Base-by-base conservation (phyloP, 2,329 filamentous ascomycete species). In the Cladophialophora carrionii region DNA sequence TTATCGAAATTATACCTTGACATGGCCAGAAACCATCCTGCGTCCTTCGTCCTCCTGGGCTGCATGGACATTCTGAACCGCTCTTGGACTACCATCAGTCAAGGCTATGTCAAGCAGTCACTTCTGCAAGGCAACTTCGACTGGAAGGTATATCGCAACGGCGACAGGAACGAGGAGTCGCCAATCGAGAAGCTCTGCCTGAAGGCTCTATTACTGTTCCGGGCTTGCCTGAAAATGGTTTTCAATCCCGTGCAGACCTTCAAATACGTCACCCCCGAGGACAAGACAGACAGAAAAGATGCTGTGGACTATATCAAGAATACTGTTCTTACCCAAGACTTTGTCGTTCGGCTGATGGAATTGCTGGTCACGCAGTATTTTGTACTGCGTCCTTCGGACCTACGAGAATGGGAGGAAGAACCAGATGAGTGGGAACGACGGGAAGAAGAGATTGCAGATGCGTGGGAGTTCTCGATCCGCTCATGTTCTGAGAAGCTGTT, bases 401-500 rank as follows among this genome's bases (percentile, higher is more conserved):
- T 98, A 0, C 88, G 92, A 67, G 90, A 92, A 64, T 99, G 95
- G 95, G 90, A 96, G 74, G 90, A 96, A 73, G 92, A 96, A 64
- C 92, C 94, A 0, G 92, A 99, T 76, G 92, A 96, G 61, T 99
- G 95, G 93, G 94, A 97, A 76, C 88, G 90, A 69, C 88, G 89
- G 72, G 92, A 97, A 79, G 92, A 96, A 73, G 90, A 89, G 66
- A 87, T 91, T 65, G 88, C 90, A 41, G 90, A 92, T 71, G 91
- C 90, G 1, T 98, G 90, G 84, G 92, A 98, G 73, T 97, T 93
- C 80, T 91, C 94, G 64, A 89, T 98, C 60, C 88, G 94, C 34
- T 91, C 93, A 2, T 98, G 94, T 74, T 89, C 95, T 0, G 95
- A 99, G 77, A 96, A 93, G 77, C 83, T 99, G 14, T 96, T 98